Evolutionary conservation across 2,329 filamentous ascomycete genomes (phyloP), one percentile per base, ranked within the genome.

Genomic region (Fusarium protoensiforme): DNA sequence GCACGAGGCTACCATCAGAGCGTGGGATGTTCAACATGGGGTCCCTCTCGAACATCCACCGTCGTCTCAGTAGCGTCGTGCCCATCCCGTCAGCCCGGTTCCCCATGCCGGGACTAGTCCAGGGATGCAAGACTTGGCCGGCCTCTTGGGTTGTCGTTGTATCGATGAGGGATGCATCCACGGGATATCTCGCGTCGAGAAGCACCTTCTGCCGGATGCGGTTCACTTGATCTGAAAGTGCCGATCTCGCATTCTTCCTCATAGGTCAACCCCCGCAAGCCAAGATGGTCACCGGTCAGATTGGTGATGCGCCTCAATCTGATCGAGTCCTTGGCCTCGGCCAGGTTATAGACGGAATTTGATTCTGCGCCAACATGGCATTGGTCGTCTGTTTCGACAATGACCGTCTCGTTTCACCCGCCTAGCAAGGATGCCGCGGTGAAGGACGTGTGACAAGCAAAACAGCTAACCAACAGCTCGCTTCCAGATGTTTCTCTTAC

Each of bases 171-270:
- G 46, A 61, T 69, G 61, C 64, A 64, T 54, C 39, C 36, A 62
- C 27, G 36, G 59, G 31, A 43, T 29, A 59, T 65, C 27, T 56
- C 38, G 35, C 22, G 43, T 27, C 51, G 20, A 22, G 51, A 10
- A 38, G 41, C n/a, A 27, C 51, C 54, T 18, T 69, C 48, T 67
- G 48, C 41, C 56, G 68, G 65, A 41, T 59, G 41, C 41, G 38
- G 56, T 57, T 61, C 61, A 29, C 60, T 64, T 54, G 48, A 68
- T 60, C 71, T 65, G 35, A 65, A 43, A 74, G 56, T 74, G 75
- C 69, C 73, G 73, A 73, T 75, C 67, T 76, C 60, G 61, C 73
- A 66, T 72, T 64, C 46, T 61, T 61, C 62, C 53, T 57, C 53
- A 65, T 61, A 65, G 54, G 68, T 61, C 64, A 68, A 36, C 16